These are phyloP conservation scores for Nemania sp. DNA, from an alignment of 2,329 filamentous ascomycete species.

Conservation along the genomic window DNA sequence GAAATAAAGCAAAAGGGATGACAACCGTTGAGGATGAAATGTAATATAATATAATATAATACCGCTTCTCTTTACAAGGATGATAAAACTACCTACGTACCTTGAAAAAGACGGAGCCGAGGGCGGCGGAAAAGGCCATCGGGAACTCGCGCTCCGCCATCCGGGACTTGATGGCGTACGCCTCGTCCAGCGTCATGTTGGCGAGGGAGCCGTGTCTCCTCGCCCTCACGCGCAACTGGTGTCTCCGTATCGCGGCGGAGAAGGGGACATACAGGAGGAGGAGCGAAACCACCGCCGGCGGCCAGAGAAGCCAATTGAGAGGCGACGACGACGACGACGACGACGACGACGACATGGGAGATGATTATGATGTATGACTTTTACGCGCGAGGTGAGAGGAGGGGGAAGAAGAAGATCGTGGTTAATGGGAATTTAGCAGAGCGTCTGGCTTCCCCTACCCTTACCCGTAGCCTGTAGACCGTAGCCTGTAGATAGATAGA, in stretches of 20 bases:
- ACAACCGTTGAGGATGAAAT: no score
- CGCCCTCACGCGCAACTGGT: neutral
- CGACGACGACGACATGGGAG: no score
- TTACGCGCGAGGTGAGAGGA: no score
- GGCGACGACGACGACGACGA: neutral
- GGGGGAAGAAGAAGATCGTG: no score
- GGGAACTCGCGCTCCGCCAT: constrained; percentile 23
- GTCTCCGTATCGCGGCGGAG: neutral
- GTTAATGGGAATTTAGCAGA: no score
- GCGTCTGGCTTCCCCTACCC: no score
- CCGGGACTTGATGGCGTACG: constrained; percentile 20
- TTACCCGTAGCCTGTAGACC: no score
- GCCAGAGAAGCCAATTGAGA: constrained; percentile 1
- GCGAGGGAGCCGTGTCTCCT: neutral
- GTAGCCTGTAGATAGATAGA: no score
- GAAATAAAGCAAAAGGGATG: no score
- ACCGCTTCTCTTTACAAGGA: neutral
- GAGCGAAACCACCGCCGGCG: neutral
- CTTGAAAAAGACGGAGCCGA: constrained; percentile 21
- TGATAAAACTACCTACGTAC: constrained; percentile 3
- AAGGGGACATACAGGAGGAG: neutral
- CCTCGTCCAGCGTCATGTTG: constrained; percentile 25
- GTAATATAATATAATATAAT: no score
- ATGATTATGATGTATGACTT: no score
- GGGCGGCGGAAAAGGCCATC: constrained; percentile 13